Evolutionary conservation across 73 alveolate genomes (phyloP).

Genomic region (Urostyla sp.): DNA sequence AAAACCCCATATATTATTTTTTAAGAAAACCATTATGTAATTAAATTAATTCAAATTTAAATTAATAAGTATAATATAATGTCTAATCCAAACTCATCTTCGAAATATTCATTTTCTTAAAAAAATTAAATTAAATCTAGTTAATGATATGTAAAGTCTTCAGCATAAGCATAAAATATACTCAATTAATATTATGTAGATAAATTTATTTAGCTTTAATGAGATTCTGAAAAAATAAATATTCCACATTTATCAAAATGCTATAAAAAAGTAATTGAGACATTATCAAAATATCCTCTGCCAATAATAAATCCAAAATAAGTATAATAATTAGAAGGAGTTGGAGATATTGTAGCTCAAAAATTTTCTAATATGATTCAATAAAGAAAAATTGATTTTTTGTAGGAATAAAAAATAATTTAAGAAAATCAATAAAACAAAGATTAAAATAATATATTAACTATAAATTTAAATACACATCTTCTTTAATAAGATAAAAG

Average conservation of each 20-base stretch:
- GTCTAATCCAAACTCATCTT: too few species aligned
- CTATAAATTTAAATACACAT: conserved; percentile 24
- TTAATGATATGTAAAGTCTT: neutral
- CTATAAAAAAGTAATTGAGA: conserved; percentile 49
- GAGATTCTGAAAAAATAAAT: conserved; percentile 17
- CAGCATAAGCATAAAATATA: conserved; percentile 41
- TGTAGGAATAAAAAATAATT: conserved; percentile 10
- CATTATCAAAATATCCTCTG: conserved; percentile 66
- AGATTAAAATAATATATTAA: neutral
- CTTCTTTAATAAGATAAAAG: conserved; percentile 7
- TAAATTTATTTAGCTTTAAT: conserved; percentile 2
- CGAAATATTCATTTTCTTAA: too few species aligned
- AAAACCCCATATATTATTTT: too few species aligned
- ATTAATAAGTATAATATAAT: too few species aligned
- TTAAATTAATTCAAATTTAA: too few species aligned
- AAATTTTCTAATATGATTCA: conserved; percentile 49
- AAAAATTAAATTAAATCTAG: too few species aligned
- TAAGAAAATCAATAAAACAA: conserved; percentile 1
- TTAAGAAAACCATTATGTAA: too few species aligned
- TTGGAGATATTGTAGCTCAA: conserved; percentile 58
- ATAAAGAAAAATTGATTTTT: conserved; percentile 53
- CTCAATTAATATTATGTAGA: conserved; percentile 61
- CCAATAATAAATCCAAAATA: conserved; percentile 55
- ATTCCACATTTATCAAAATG: conserved; percentile 11
- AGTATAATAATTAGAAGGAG: conserved; percentile 60